Evolutionary conservation across 2,329 filamentous ascomycete genomes (phyloP).

Genomic region (Pseudogymnoascus sp.): DNA sequence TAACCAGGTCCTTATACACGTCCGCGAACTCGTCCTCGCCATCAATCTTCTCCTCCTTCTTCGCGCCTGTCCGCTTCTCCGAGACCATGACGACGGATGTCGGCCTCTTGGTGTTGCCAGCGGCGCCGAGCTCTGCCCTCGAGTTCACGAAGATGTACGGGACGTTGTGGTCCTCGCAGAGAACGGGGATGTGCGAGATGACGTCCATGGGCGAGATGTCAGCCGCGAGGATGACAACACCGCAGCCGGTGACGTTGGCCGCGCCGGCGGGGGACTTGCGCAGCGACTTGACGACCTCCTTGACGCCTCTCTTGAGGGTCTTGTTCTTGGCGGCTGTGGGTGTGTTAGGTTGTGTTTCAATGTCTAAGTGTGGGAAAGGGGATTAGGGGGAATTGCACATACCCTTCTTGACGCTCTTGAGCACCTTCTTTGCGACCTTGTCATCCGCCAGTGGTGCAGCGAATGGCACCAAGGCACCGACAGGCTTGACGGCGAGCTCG

Average conservation of each 20-base stretch:
- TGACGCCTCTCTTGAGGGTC: slow-evolving; percentile 93
- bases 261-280: slow-evolving; percentile 75
- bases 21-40: slow-evolving; percentile 54
- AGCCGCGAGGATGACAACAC: slow-evolving; percentile 84
- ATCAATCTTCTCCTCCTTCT: slow-evolving; percentile 33
- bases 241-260: slow-evolving; percentile 54
- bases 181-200: slow-evolving; percentile 93
- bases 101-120: slow-evolving; percentile 89
- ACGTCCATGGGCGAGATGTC: slow-evolving; percentile 99
- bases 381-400: slow-evolving; percentile 11
- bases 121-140: slow-evolving; percentile 86
- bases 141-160: slow-evolving; percentile 94
- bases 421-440: slow-evolving; percentile 60
- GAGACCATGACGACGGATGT: slow-evolving; percentile 92
- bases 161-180: slow-evolving; percentile 96
- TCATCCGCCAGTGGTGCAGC: slow-evolving; percentile 73
- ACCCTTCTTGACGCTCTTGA: slow-evolving; percentile 57
- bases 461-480: slow-evolving; percentile 68
- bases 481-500: slow-evolving; percentile 36
- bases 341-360: slow-evolving; percentile 16
- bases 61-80: slow-evolving; percentile 41
- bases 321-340: slow-evolving; percentile 81
- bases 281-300: slow-evolving; percentile 97
- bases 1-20: slow-evolving; percentile 55
- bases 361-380: not conserved